phyloP scores from a whole-genome alignment of 2,329 filamentous ascomycete species.

The Graphiopsis chlorocephala region DNA sequence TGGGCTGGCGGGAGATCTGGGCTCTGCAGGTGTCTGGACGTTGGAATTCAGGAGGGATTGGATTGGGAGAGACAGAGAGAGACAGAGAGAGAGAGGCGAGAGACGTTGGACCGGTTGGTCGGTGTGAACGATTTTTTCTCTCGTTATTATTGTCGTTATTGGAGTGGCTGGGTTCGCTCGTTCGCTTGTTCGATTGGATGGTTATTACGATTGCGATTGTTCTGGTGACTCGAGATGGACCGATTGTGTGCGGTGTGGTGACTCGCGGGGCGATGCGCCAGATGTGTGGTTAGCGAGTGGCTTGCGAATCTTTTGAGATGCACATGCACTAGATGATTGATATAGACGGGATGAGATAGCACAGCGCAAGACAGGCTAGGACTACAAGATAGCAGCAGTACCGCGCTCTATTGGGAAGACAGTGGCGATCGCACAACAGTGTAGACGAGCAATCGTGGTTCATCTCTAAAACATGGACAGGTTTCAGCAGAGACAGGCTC shows the following conservation, averaged over 20 bases:
- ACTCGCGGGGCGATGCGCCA: background rate
- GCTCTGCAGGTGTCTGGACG: slow-evolving; percentile 11
- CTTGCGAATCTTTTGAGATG: background rate
- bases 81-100: background rate
- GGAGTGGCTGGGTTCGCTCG: background rate
- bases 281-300: background rate
- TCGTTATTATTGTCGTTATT: background rate
- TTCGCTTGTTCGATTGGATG: background rate
- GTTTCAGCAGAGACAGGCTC: slow-evolving; percentile 6
- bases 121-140: background rate
- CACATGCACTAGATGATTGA: background rate
- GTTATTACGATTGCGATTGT: background rate
- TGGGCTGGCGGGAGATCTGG: slow-evolving; percentile 12
- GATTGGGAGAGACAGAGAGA: no score
- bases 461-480: slow-evolving; percentile 3
- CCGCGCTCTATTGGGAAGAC: background rate
- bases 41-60: slow-evolving; percentile 10
- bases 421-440: background rate
- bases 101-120: background rate
- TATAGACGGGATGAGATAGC: background rate
- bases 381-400: background rate
- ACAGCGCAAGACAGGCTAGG: background rate
- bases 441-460: background rate
- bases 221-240: background rate
- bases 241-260: background rate